phyloP scores from a whole-genome alignment of 495 filamentous ascomycete genomes.

The Aspergillus affinis region DNA sequence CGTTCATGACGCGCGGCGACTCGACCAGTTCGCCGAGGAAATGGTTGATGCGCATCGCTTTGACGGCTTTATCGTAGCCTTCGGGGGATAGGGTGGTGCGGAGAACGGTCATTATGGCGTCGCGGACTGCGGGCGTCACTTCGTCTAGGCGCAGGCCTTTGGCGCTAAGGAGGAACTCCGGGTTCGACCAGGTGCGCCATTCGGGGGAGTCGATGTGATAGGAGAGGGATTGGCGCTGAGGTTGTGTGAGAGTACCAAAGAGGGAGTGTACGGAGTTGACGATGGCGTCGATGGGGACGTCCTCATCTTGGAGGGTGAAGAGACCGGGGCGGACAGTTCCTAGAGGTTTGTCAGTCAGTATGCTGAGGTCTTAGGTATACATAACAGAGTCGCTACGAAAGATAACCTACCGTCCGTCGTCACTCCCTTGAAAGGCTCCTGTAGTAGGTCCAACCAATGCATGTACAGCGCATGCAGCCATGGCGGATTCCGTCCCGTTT shows the following conservation, averaged over 20 bases:
- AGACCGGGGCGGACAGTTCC: slow-evolving; percentile 55
- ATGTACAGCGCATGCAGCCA: slow-evolving; percentile 67
- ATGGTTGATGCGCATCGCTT: slow-evolving; percentile 73
- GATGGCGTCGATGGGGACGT: slow-evolving; percentile 56
- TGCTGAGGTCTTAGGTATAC: neutral
- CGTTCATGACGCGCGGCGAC: slow-evolving; percentile 63
- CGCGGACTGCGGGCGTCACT: slow-evolving; percentile 37
- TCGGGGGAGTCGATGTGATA: slow-evolving; percentile 69
- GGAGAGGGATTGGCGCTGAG: slow-evolving; percentile 45
- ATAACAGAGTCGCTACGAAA: too few species aligned
- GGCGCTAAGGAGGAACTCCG: slow-evolving; percentile 62
- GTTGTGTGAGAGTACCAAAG: slow-evolving; percentile 41
- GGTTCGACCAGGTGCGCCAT: slow-evolving; percentile 76
- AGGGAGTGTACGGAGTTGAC: slow-evolving; percentile 47
- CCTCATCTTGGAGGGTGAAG: slow-evolving; percentile 61
- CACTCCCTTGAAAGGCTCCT: slow-evolving; percentile 70
- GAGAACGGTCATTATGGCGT: slow-evolving; percentile 54
- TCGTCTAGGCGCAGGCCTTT: slow-evolving; percentile 69
- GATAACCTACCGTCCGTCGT: slow-evolving; percentile 60
- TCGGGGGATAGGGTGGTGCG: slow-evolving; percentile 59
- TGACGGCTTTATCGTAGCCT: slow-evolving; percentile 68
- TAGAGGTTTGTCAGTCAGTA: slow-evolving; percentile 23
- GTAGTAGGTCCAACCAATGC: slow-evolving; percentile 63
- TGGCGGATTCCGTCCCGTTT: slow-evolving; percentile 56
- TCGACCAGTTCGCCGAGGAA: slow-evolving; percentile 71